Base-by-base conservation (phyloP, 2,329 filamentous ascomycete species). In the Diaporthe sp. region DNA sequence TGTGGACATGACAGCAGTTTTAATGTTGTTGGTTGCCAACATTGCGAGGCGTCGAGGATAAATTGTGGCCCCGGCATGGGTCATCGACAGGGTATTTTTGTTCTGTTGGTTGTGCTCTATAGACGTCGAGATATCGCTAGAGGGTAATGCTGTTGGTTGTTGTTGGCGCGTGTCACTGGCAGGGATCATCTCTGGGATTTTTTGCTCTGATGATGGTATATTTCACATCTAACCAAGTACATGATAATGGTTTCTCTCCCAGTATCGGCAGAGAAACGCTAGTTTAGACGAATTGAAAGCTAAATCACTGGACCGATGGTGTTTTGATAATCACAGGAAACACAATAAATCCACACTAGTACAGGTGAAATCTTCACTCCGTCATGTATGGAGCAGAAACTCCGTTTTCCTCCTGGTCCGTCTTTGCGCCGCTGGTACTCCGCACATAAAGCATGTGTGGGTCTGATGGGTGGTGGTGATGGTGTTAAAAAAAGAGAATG, bases 361-460 rank as follows among this genome's bases (percentile, higher is more conserved):
- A 71, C 70, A 71, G 70, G 70, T 71, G 70, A 63, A 63, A 44
- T 53, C 58, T 63, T 63, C 70, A 71, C 70, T 55, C 56, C 53
- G 70, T 44, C 32, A 44, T 44, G 56, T 63, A 51, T 50, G 44
- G 56, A 71, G 56, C 70, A 71, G 30, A 44, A 71, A 71, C 70
- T 63, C 70, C 70, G 25, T 71, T 70, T 70, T 71, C 56, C 55
- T 51, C 69, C 70, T 68, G 32, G 22, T 63, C 70, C 56, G 12
- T 63, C 44, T 53, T 71, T 71, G 58, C 70, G 70, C 70, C 70
- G 35, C 58, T 32, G 58, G 50, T 63, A 71, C 70, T 71, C 70
- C 44, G 56, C 53, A 30, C 13, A 32, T 27, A 63, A 63, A 53
- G 42, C 56, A n/a, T 30, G 30, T 27, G 47, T 51, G 50, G 32